These are phyloP conservation scores for Penicillium crystallinum DNA, from an alignment of 495 filamentous ascomycete genomes.

Conservation along the genomic window DNA sequence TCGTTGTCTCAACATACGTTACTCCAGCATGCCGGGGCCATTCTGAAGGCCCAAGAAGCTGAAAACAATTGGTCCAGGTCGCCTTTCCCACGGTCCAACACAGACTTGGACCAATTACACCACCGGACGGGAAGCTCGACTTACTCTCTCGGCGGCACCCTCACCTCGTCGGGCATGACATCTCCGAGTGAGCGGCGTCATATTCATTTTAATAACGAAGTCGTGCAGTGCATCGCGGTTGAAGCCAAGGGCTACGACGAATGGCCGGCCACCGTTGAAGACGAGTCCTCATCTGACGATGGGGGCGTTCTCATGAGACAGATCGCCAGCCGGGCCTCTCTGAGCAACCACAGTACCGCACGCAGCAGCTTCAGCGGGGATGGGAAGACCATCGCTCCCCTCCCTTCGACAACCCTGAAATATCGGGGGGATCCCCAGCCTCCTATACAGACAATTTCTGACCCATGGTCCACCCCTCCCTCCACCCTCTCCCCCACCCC, in stretches of 20 bases:
- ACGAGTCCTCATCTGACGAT: slow-evolving; percentile 67
- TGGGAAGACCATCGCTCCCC: slow-evolving; percentile 86
- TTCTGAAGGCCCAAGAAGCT: slow-evolving; percentile 83
- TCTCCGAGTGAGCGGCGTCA: slow-evolving; percentile 75
- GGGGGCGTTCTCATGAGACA: slow-evolving; percentile 83
- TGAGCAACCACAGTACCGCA: slow-evolving; percentile 44
- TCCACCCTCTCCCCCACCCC: slow-evolving; percentile 58
- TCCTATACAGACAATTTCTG: slow-evolving; percentile 23
- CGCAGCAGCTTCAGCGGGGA: slow-evolving; percentile 55
- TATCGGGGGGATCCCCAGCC: slow-evolving; percentile 75
- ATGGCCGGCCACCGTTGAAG: slow-evolving; percentile 40
- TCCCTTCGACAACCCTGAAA: slow-evolving; percentile 89
- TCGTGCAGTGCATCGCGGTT: slow-evolving; percentile 92
- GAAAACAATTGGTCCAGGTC: slow-evolving; percentile 42
- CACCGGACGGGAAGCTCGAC: slow-evolving; percentile 35
- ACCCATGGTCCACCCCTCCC: slow-evolving; percentile 32
- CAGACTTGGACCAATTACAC: slow-evolving; percentile 56
- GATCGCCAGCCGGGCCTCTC: slow-evolving; percentile 40
- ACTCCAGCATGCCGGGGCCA: slow-evolving; percentile 87
- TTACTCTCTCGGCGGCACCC: slow-evolving; percentile 25
- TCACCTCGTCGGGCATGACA: slow-evolving; percentile 43
- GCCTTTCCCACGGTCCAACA: slow-evolving; percentile 51
- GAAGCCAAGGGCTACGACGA: slow-evolving; percentile 72
- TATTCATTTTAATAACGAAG: slow-evolving; percentile 95
- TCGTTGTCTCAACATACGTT: slow-evolving; percentile 89